These are phyloP conservation scores for Uronychia setigera DNA, from an alignment of 73 alveolate genomes.

Conservation along the genomic window DNA sequence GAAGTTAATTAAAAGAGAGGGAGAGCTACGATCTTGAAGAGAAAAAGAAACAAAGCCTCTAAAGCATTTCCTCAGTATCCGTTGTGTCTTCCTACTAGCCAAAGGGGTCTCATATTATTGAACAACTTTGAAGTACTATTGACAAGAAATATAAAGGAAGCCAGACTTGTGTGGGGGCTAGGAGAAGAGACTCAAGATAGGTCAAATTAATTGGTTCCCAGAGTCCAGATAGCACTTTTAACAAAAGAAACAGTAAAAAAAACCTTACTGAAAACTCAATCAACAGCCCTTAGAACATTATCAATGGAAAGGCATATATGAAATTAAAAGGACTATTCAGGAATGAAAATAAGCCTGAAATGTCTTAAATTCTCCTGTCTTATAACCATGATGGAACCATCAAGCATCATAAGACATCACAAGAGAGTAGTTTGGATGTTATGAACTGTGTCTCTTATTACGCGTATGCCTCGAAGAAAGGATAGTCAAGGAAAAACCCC, in stretches of 20 bases:
- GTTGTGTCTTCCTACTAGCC: too few species aligned
- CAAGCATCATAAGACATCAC: not conserved
- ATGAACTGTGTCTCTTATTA: constrained; percentile 12
- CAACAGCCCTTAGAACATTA: not conserved
- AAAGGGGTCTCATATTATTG: too few species aligned
- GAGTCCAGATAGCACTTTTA: not conserved
- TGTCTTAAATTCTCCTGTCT: too few species aligned
- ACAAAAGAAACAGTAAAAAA: not conserved
- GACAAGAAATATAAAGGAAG: not conserved
- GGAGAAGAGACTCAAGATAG: not conserved
- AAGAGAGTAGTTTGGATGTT: not conserved
- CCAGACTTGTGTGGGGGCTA: not conserved
- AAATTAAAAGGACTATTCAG: not conserved
- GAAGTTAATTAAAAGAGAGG: too few species aligned
- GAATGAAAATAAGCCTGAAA: not conserved
- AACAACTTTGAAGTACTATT: not conserved
- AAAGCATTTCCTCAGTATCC: too few species aligned
- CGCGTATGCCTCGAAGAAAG: constrained; percentile 53
- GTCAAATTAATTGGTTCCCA: not conserved
- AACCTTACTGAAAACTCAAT: not conserved
- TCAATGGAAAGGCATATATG: not conserved
- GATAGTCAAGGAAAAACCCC: constrained; percentile 18
- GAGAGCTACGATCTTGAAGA: too few species aligned
- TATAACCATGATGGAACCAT: too few species aligned
- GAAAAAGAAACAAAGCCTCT: too few species aligned